These are phyloP conservation scores for Mycosphaerella sp. DNA, from an alignment of 2,329 filamentous ascomycete genomes.

Conservation along the genomic window DNA sequence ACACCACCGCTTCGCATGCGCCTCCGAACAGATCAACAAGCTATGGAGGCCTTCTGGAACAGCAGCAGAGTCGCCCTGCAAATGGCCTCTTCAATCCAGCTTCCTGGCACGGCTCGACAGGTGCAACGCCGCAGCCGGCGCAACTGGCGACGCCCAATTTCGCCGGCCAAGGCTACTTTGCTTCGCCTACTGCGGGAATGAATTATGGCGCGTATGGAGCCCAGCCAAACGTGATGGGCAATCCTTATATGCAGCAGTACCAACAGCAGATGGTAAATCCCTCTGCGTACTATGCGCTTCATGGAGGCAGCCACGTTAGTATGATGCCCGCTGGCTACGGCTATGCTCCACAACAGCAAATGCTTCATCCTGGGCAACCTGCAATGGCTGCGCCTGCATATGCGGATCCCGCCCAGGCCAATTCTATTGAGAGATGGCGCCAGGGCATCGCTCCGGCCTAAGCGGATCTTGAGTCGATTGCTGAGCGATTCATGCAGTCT, in stretches of 20 bases:
- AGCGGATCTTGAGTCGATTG: not conserved
- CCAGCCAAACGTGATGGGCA: conserved; percentile 11
- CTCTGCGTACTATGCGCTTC: conserved; percentile 17
- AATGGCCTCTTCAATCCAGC: conserved; percentile 34
- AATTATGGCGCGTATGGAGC: conserved; percentile 16
- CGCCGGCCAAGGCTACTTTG: conserved; percentile 21
- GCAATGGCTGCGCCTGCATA: not conserved
- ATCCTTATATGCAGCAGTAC: conserved; percentile 8
- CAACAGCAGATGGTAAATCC: conserved; percentile 18
- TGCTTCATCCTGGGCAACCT: not conserved
- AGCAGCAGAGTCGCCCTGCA: conserved; percentile 16
- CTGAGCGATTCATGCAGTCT: not conserved
- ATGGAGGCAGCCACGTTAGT: conserved; percentile 4
- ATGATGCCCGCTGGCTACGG: not conserved
- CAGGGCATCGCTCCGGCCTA: conserved; percentile 7
- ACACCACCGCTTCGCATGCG: conserved; percentile 1
- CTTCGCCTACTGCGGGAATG: conserved; percentile 25
- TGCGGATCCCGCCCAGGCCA: conserved; percentile 3
- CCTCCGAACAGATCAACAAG: conserved; percentile 5
- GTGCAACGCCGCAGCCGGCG: conserved; percentile 6
- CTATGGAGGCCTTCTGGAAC: conserved; percentile 26
- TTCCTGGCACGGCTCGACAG: conserved; percentile 21
- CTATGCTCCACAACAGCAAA: conserved; percentile 3
- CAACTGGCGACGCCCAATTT: conserved; percentile 12
- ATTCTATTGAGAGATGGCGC: conserved; percentile 6